Conservation (phyloP, 257 asterid species). For the Catharanthus roseus region DNA sequence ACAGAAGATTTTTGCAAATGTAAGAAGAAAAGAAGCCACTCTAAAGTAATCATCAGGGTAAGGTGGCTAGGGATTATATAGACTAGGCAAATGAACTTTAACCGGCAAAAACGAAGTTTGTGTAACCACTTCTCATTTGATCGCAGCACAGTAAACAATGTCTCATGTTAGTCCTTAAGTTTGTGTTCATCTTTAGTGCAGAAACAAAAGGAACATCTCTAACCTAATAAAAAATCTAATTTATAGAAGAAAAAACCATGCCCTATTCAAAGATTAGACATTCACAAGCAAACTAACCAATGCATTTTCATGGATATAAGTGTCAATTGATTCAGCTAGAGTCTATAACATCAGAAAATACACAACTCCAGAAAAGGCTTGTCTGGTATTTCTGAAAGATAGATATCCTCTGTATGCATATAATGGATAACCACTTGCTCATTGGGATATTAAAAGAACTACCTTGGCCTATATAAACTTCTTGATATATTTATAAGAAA, state of each 20-base stretch:
- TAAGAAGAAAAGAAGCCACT: background rate
- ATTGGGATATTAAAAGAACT: background rate
- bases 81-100: background rate
- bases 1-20: background rate
- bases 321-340: conserved; percentile 1
- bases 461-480: background rate
- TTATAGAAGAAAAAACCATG: background rate
- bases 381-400: background rate
- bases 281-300: background rate
- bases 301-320: background rate
- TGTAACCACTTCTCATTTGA: background rate
- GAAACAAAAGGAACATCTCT: background rate
- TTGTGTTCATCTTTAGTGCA: background rate
- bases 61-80: background rate
- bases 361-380: background rate
- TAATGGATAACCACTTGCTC: background rate
- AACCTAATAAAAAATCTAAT: background rate
- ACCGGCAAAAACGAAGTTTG: background rate
- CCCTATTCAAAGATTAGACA: background rate
- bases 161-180: background rate
- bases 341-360: background rate
- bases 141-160: background rate
- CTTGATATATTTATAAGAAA: background rate
- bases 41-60: background rate
- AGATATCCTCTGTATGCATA: background rate